These are phyloP conservation scores for Vinca minor DNA, from an alignment of 257 asterid genomes.

Conservation along the genomic window DNA sequence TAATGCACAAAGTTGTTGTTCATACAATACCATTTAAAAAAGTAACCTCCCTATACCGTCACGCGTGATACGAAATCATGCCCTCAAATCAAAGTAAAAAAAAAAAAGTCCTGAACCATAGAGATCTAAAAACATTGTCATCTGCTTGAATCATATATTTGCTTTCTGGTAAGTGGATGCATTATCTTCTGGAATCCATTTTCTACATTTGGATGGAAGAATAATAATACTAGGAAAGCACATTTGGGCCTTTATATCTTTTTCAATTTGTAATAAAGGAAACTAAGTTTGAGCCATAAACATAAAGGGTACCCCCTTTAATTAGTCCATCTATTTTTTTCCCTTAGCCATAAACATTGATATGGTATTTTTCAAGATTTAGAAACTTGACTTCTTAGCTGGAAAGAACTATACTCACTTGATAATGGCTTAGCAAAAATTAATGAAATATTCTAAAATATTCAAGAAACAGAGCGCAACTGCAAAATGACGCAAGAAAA, in stretches of 20 bases:
- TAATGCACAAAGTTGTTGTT: too few relatives aligned
- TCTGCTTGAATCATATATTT: conserved; percentile 1
- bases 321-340: too few relatives aligned
- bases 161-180: conserved; percentile 4
- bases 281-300: background rate
- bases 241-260: background rate
- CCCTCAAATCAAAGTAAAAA: too few relatives aligned
- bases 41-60: too few relatives aligned
- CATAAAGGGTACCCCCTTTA: background rate
- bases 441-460: background rate
- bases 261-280: background rate
- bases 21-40: too few relatives aligned
- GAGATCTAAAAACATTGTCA: background rate
- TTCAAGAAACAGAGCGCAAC: background rate
- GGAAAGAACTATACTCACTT: conserved; percentile 7
- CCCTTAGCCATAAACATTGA: too few relatives aligned
- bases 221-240: background rate
- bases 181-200: conserved; percentile 4
- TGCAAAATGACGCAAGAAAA: background rate
- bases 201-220: background rate
- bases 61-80: too few relatives aligned
- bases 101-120: too few relatives aligned
- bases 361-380: background rate
- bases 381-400: background rate
- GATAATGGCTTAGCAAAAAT: background rate